These are phyloP conservation scores for Laburnicola sp. DNA, from an alignment of 2,329 filamentous ascomycete genomes.

Conservation along the genomic window DNA sequence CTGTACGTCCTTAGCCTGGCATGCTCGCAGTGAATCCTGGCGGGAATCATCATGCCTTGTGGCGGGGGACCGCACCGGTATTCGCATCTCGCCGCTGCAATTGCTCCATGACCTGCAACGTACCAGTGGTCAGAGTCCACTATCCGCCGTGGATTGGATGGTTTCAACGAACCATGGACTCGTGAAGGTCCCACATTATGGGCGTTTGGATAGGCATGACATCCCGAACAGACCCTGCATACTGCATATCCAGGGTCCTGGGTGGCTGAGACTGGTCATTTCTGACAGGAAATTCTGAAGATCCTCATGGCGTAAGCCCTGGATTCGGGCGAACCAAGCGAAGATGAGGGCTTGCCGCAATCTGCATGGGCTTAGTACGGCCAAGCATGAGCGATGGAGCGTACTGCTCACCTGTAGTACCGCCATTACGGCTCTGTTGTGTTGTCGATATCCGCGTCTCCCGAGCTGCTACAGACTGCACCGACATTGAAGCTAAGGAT, in stretches of 20 bases:
- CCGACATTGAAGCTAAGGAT: background rate
- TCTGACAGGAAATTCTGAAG: background rate
- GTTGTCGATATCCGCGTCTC: background rate
- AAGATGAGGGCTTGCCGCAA: background rate
- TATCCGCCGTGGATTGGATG: background rate
- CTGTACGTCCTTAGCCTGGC: background rate
- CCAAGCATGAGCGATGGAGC: background rate
- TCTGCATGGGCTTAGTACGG: background rate
- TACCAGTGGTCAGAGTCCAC: background rate
- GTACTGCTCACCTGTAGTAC: constrained; percentile 1
- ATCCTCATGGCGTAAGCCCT: background rate
- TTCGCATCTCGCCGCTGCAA: background rate
- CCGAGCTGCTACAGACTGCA: background rate
- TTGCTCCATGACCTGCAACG: background rate
- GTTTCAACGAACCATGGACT: background rate
- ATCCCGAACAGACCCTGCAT: background rate
- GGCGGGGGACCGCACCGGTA: background rate
- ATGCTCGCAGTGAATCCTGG: background rate
- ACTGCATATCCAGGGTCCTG: constrained; percentile 3
- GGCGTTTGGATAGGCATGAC: background rate
- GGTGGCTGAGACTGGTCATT: background rate
- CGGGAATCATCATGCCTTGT: background rate
- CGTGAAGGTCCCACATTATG: background rate
- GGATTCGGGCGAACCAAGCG: background rate
- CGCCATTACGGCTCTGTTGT: background rate